These are phyloP conservation scores for Gnaphalium uliginosum DNA, from an alignment of 129 eudicot species.

Conservation along the genomic window DNA sequence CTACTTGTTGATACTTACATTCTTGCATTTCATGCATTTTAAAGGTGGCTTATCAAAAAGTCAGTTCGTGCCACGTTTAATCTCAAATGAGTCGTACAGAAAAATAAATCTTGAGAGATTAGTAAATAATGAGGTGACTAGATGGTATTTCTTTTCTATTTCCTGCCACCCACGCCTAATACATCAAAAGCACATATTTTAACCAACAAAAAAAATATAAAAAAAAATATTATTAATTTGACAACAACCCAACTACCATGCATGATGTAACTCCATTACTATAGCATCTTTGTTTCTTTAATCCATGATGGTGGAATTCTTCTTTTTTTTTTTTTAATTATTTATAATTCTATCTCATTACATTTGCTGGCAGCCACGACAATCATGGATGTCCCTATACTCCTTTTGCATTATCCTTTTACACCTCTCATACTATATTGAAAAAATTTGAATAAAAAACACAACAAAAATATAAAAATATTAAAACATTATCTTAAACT, in stretches of 20 bases:
- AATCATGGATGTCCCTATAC: constrained; percentile 36
- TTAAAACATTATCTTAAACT: constrained; percentile 21
- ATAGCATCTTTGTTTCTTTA: constrained; percentile 24
- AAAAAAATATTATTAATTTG: background rate
- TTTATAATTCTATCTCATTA: constrained; percentile 27
- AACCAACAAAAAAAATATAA: constrained; percentile 14
- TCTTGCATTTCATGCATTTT: constrained; percentile 1
- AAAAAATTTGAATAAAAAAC: constrained; percentile 18
- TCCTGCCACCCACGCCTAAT: constrained; percentile 36
- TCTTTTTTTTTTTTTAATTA: constrained; percentile 9
- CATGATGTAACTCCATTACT: constrained; percentile 25
- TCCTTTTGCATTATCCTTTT: constrained; percentile 34
- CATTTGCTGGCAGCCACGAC: constrained; percentile 39
- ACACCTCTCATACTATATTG: constrained; percentile 22
- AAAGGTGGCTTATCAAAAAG: background rate
- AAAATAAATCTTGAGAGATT: background rate
- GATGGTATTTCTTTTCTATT: constrained; percentile 19
- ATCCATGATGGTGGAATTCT: constrained; percentile 34
- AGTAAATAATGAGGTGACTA: constrained; percentile 28
- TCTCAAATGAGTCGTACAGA: background rate
- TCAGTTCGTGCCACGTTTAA: background rate
- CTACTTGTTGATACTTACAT: background rate
- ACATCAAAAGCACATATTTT: background rate
- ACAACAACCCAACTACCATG: constrained; percentile 33
- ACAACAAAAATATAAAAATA: background rate